Base-by-base conservation (phyloP, 805 yeast species). In the Starmerella asiatica region DNA sequence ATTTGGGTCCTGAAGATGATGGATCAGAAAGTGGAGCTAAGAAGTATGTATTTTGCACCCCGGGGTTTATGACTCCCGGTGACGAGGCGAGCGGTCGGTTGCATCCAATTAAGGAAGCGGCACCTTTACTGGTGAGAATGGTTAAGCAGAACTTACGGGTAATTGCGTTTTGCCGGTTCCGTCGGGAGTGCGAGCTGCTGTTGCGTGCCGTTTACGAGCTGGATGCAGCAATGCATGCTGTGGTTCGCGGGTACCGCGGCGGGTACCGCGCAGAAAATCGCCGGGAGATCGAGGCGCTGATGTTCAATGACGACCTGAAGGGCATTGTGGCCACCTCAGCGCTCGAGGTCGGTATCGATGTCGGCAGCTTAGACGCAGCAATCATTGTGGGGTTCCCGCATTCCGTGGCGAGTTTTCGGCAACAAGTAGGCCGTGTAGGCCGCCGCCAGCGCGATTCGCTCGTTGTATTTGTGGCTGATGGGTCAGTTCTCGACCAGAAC, bases 361-460 rank as follows among this genome's bases (percentile, higher is more conserved):
- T 91, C 45, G 93, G 97, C 36, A 81, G 79, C 12, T 63, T 91
- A 34, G 98, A 91, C 58, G 85, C 93, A 0, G 97, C 86, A 0
- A 61, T 91, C 2, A 75, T 85, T 62, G 83, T 93, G 53, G 97
- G 97, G 0, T 91, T 91, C 47, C 99, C 99, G 0, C 63, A 75
- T 17, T 80, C 94, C 38, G 68, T 85, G 43, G 76, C 93, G 36
- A 84, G 84, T 45, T 72, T 91, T 55, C 83, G 86, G 51, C 99
- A 91, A 59, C 98, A 91, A 55, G 79, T 91, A 63, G 99, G 99
- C 28, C 69, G 99, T 54, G 97, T 95, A 0, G 99, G 99, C 15
- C 68, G 99, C 56, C 74, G 94, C 48, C 73, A 70, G 38, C 48
- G 45, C 4, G 96, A 91, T 35, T 83, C 95, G 3, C 60, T 91